Base-by-base conservation (phyloP, 2,329 filamentous ascomycete genomes). In the Diaporthe batatas region DNA sequence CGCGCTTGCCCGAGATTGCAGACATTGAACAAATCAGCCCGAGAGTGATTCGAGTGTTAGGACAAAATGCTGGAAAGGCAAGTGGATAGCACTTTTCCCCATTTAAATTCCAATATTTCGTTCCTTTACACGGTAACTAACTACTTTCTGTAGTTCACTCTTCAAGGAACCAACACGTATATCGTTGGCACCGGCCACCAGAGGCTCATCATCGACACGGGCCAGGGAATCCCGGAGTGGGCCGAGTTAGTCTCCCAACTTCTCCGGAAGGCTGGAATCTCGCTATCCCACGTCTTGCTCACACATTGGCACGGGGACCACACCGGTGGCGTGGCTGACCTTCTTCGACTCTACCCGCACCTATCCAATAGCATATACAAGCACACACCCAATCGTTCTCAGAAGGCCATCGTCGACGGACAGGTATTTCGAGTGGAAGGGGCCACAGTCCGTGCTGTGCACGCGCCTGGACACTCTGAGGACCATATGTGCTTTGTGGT, bases 291-390 rank as follows among this genome's bases (percentile, higher is more conserved):
- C 71, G 80, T 86, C 70, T 83, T 95, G 5, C 83, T 95, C 18
- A 94, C 92, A 0, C 93, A 95, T 80, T 94, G 92, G 91, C 93
- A 95, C 77, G 86, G 84, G 53, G 93, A 95, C 78, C 93, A 95
- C 78, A 87, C 91, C 6, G 86, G 88, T 16, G 93, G 93, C 1
- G 85, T 94, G 1, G 80, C 84, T 1, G 89, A 94, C 77, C 83
- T 94, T 0, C 79, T 81, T 2, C 49, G 65, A 6, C n/a, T 73
- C 3, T 76, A 79, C 39, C 75, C 77, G 58, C 39, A 42, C 39
- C 39, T 42, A 11, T 42, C 39, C 8, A 12, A 42, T 10, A 11
- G 6, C 39, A 42, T 42, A 6, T 14, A 42, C 39, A 42, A 42
- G 12, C 7, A 42, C 12, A 42, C 6, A 6, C 39, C 39, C 6